Conservation (phyloP, 331 rosid genomes). For the Arachis monticola region DNA sequence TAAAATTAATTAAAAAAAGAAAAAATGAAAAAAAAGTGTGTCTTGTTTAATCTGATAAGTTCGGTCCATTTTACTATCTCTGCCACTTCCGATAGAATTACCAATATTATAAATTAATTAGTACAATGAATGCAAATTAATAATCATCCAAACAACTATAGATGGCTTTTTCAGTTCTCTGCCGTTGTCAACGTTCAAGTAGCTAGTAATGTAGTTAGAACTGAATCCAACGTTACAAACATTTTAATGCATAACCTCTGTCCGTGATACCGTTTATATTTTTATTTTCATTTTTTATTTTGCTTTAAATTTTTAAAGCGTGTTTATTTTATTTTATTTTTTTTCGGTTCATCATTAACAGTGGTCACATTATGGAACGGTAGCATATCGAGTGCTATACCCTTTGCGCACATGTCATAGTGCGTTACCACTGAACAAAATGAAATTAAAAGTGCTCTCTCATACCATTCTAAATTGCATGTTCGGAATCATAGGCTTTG, state of each 20-base stretch:
- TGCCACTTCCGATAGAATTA: too few species aligned
- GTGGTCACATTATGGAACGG: slow-evolving; percentile 44
- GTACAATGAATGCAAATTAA: not conserved
- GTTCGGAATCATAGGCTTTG: slow-evolving; percentile 39
- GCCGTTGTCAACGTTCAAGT: slow-evolving; percentile 23
- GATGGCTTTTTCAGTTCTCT: slow-evolving; percentile 5
- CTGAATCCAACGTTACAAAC: slow-evolving; percentile 51
- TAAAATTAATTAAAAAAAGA: too few species aligned
- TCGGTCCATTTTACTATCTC: too few species aligned
- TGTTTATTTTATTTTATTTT: not conserved
- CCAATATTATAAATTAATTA: too few species aligned
- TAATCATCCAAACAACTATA: slow-evolving; percentile 16
- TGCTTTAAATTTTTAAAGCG: too few species aligned
- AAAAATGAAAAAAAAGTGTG: too few species aligned
- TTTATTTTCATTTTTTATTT: not conserved
- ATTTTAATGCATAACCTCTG: slow-evolving; percentile 24
- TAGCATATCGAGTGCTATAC: slow-evolving; percentile 42
- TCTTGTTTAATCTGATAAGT: too few species aligned
- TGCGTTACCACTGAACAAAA: slow-evolving; percentile 31
- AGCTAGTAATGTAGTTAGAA: not conserved
- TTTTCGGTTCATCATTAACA: slow-evolving; percentile 9
- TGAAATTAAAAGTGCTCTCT: slow-evolving; percentile 27
- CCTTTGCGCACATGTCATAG: slow-evolving; percentile 51
- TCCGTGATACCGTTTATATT: slow-evolving; percentile 39
- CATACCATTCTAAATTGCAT: slow-evolving; percentile 35